Conservation (phyloP, 345 rosid genomes). For the Rhizophora mangle region DNA sequence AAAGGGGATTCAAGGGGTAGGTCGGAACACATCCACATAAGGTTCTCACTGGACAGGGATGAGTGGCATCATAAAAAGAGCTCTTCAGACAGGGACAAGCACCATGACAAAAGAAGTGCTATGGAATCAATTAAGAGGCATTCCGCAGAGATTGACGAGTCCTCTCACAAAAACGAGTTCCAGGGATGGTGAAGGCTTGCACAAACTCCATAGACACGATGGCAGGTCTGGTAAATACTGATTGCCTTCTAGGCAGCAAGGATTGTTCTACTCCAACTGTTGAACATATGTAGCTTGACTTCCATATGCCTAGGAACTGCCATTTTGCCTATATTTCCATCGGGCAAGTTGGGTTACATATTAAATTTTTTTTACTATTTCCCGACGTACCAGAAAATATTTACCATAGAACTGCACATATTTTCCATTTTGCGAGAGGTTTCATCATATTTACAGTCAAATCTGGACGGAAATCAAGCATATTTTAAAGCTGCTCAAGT, state of each 20-base stretch:
- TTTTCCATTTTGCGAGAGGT: too few relatives aligned
- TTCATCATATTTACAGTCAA: too few relatives aligned
- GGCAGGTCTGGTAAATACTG: slow-evolving; percentile 11
- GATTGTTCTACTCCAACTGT: slow-evolving; percentile 16
- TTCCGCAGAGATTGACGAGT: slow-evolving; percentile 26
- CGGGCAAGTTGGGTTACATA: too few relatives aligned
- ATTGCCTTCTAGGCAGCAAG: slow-evolving; percentile 5
- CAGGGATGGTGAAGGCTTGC: slow-evolving; percentile 16
- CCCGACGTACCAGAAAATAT: too few relatives aligned
- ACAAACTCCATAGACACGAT: slow-evolving; percentile 21
- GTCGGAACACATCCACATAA: slow-evolving; percentile 16
- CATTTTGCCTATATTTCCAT: too few relatives aligned
- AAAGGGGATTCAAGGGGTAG: slow-evolving; percentile 18
- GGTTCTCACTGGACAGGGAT: slow-evolving; percentile 27
- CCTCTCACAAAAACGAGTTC: slow-evolving; percentile 29
- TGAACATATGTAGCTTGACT: neutral
- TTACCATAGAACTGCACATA: too few relatives aligned
- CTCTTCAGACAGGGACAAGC: slow-evolving; percentile 27
- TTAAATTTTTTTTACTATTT: too few relatives aligned
- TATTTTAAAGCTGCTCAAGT: too few relatives aligned
- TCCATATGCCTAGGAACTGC: too few relatives aligned
- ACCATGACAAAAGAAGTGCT: slow-evolving; percentile 22
- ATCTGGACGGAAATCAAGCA: too few relatives aligned
- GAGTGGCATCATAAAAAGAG: slow-evolving; percentile 29
- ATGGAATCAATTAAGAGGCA: slow-evolving; percentile 17